A percentile compares a stretch with the other conserved stretches of the same genome.
phyloP scores from a whole-genome alignment of 2,329 filamentous ascomycete genomes.

The Ceratocystis smalleyi region DNA sequence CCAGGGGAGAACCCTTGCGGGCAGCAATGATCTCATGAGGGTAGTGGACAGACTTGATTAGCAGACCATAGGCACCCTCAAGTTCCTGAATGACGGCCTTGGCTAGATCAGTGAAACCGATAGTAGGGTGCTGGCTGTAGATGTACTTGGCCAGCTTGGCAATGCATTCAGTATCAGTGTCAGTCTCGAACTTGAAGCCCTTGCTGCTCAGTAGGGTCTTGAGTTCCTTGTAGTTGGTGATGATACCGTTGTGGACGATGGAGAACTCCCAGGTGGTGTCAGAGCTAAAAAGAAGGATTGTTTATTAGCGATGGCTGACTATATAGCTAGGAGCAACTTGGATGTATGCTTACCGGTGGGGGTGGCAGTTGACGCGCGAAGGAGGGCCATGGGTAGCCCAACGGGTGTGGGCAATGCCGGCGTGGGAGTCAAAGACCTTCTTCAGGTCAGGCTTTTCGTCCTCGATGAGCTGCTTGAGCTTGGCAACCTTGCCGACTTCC shows the following conservation, averaged over 20 bases:
- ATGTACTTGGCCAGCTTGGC: conserved; percentile 98
- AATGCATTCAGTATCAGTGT: conserved; percentile 98
- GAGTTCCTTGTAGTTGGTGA: conserved; percentile 99
- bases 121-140: conserved; percentile 81
- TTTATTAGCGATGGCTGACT: not conserved
- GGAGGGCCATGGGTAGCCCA: conserved; percentile 97
- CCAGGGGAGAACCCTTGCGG: conserved; percentile 93
- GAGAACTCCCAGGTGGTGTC: conserved; percentile 92
- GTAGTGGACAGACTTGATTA: conserved; percentile 97
- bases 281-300: conserved; percentile 41
- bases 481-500: conserved; percentile 97
- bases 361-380: conserved; percentile 92
- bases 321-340: not conserved
- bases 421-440: conserved; percentile 95
- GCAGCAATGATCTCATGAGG: conserved; percentile 95
- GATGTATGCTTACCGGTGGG: conserved; percentile 59
- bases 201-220: conserved; percentile 85
- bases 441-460: conserved; percentile 67
- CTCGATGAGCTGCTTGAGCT: conserved; percentile 84
- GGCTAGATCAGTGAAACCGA: conserved; percentile 90
- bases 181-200: conserved; percentile 97
- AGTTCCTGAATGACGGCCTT: conserved; percentile 98
- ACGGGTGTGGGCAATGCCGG: conserved; percentile 94
- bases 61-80: conserved; percentile 88
- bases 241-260: conserved; percentile 98